These are phyloP conservation scores for Turritis glabra DNA, from an alignment of 345 rosid species.

Conservation along the genomic window DNA sequence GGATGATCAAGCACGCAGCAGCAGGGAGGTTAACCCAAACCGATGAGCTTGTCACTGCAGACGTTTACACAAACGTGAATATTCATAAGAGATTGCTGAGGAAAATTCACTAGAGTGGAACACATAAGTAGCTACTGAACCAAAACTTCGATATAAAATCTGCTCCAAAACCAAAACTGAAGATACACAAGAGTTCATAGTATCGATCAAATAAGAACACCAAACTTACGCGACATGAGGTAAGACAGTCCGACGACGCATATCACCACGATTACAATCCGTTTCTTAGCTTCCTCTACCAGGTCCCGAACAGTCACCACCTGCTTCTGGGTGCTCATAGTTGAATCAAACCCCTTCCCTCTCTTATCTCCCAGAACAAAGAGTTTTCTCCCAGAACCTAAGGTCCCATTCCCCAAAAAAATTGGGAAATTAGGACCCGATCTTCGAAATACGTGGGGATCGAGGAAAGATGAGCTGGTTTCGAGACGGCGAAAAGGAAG, in stretches of 20 bases:
- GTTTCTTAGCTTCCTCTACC: slow-evolving; percentile 95
- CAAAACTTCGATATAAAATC: not conserved
- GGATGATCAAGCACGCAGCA: slow-evolving; percentile 75
- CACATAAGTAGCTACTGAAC: slow-evolving; percentile 7
- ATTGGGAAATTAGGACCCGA: slow-evolving; percentile 9
- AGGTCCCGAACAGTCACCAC: slow-evolving; percentile 68
- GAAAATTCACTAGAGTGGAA: not conserved
- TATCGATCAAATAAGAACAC: slow-evolving; percentile 10
- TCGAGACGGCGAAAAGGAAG: not conserved
- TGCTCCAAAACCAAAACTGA: not conserved
- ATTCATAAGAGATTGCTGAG: slow-evolving; percentile 8
- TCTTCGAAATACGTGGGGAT: slow-evolving; percentile 26
- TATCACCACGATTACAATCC: slow-evolving; percentile 75
- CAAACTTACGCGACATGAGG: slow-evolving; percentile 79
- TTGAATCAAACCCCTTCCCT: not conserved
- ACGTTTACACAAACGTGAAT: slow-evolving; percentile 32
- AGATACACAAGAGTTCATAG: not conserved
- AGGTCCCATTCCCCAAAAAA: slow-evolving; percentile 15
- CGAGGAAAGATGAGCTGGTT: slow-evolving; percentile 11
- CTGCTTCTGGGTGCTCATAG: slow-evolving; percentile 65
- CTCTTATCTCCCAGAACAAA: not conserved
- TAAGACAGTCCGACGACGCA: slow-evolving; percentile 94
- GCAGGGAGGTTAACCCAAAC: slow-evolving; percentile 94
- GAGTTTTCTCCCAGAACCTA: slow-evolving; percentile 1
- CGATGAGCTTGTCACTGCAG: slow-evolving; percentile 94